Evolutionary conservation across 1,284 basidiomycete species (phyloP).

Genomic region (Microbotryum scabiosae): DNA sequence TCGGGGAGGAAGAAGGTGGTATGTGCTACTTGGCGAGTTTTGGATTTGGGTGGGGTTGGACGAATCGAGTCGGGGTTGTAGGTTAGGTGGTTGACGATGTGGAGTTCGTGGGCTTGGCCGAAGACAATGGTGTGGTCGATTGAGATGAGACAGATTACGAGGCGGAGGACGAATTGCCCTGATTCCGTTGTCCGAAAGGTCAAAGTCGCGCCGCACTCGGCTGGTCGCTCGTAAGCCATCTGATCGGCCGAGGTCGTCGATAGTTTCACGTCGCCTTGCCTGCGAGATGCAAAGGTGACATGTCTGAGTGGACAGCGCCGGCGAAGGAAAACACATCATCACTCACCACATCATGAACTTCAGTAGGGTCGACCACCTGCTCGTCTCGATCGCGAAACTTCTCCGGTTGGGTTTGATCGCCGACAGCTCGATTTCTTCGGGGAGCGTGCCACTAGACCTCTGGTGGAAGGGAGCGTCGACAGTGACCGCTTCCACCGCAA

Average conservation of each 20-base stretch:
- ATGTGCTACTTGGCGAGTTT: too few relatives aligned
- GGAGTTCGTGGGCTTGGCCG: too few relatives aligned
- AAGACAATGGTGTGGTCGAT: neutral
- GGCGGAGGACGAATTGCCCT: slow-evolving; percentile 10
- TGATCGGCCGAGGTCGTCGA: neutral
- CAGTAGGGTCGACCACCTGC: slow-evolving; percentile 15
- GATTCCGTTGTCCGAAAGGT: slow-evolving; percentile 21
- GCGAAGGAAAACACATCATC: too few relatives aligned
- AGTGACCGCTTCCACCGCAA: neutral
- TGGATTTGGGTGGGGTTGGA: too few relatives aligned
- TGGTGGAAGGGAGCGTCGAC: slow-evolving; percentile 16
- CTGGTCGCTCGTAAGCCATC: neutral
- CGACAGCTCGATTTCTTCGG: slow-evolving; percentile 10
- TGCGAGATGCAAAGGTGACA: neutral
- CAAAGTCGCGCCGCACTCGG: slow-evolving; percentile 18
- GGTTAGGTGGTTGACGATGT: too few relatives aligned
- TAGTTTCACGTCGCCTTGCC: slow-evolving; percentile 15
- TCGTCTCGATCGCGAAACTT: slow-evolving; percentile 20
- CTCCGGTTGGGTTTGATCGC: neutral
- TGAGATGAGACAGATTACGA: slow-evolving; percentile 10
- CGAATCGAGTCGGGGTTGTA: too few relatives aligned
- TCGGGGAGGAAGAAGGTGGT: slow-evolving; percentile 21
- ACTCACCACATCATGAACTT: slow-evolving; percentile 26
- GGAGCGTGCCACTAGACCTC: neutral
- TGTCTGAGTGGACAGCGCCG: too few relatives aligned